A percentile compares a stretch with the other conserved stretches of the same genome.
Evolutionary conservation across 2,329 filamentous ascomycete genomes (phyloP).

Genomic region (Sarocladiaceae sp.): DNA sequence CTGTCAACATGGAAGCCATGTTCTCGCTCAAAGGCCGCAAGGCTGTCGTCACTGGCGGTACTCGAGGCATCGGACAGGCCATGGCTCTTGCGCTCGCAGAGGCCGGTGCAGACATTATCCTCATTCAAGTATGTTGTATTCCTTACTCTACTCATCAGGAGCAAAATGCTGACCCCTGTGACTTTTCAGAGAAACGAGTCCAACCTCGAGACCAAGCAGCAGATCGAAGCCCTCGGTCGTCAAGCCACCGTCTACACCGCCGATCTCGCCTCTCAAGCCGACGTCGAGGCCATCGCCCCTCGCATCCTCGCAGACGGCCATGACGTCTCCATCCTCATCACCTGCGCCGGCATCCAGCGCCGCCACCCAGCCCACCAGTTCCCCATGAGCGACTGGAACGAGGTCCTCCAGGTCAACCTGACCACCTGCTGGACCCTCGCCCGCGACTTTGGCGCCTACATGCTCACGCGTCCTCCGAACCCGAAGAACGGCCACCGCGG

Average conservation of each 20-base stretch:
- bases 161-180: conserved; percentile 10
- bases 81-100: conserved; percentile 17
- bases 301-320: conserved; percentile 17
- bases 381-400: conserved; percentile 57
- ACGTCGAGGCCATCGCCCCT: conserved; percentile 14
- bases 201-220: conserved; percentile 15
- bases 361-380: conserved; percentile 58
- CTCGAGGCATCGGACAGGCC: conserved; percentile 18
- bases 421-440: conserved; percentile 66
- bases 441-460: conserved; percentile 66
- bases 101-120: conserved; percentile 14
- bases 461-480: conserved; percentile 47
- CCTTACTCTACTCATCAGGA: background rate
- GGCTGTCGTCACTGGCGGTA: conserved; percentile 18
- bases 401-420: conserved; percentile 74
- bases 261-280: conserved; percentile 15
- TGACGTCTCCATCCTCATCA: conserved; percentile 53
- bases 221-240: conserved; percentile 14
- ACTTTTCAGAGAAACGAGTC: conserved; percentile 16
- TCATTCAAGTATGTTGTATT: conserved; percentile 2
- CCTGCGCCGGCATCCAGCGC: conserved; percentile 61
- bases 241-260: conserved; percentile 16
- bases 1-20: conserved; percentile 12
- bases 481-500: conserved; percentile 45
- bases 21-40: conserved; percentile 16